Conservation (phyloP, 441 rosid species). For the Gossypium armourianum region DNA sequence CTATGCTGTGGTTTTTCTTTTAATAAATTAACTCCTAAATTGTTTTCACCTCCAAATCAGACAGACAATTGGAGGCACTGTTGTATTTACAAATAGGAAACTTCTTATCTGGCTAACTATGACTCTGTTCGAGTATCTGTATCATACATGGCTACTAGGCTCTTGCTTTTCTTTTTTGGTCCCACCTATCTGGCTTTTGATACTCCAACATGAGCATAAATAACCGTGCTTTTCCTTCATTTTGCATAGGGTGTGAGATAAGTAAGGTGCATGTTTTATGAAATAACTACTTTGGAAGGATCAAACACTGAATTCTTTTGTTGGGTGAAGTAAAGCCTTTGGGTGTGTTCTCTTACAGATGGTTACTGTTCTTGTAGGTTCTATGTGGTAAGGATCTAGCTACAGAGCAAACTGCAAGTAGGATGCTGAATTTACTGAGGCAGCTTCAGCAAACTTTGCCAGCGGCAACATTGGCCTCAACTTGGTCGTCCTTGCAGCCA, state of each 20-base stretch:
- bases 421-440: constrained; percentile 67
- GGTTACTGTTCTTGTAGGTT: constrained; percentile 33
- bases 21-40: neutral
- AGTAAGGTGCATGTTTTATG: neutral
- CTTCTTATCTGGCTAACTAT: neutral
- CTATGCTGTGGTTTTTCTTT: neutral
- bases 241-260: neutral
- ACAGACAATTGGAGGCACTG: neutral
- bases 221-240: neutral
- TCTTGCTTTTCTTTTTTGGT: neutral
- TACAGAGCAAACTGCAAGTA: constrained; percentile 60
- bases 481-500: constrained; percentile 80
- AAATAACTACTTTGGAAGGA: neutral
- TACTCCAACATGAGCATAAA: neutral
- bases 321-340: neutral
- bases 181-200: neutral
- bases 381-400: constrained; percentile 75
- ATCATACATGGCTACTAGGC: neutral
- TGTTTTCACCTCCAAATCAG: neutral
- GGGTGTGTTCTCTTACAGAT: neutral
- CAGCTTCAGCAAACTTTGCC: constrained; percentile 89
- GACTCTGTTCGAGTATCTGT: neutral
- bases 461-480: constrained; percentile 72
- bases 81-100: neutral
- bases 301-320: neutral